A percentile compares a stretch with the other conserved stretches of the same genome.
Conservation (phyloP, 2,329 filamentous ascomycete species). For the Trichoderma sp. region DNA sequence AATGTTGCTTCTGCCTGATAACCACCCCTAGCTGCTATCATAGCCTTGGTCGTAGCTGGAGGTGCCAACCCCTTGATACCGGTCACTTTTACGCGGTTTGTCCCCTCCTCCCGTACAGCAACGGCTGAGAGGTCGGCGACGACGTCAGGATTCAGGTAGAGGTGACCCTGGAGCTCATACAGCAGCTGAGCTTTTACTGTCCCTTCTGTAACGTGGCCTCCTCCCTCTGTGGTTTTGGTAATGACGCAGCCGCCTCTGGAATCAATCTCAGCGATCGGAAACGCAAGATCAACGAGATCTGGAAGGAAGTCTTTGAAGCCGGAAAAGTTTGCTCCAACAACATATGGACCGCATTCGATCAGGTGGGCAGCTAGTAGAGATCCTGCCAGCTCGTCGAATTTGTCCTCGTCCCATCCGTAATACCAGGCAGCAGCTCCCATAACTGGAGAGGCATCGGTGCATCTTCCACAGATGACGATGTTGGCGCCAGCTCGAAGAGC, state of each 20-base stretch:
- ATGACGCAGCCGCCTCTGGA: slow-evolving; percentile 34
- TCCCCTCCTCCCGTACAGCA: slow-evolving; percentile 43
- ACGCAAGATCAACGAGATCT: slow-evolving; percentile 32
- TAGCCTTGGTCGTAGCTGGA: slow-evolving; percentile 35
- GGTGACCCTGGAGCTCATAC: slow-evolving; percentile 45
- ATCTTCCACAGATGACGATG: slow-evolving; percentile 48
- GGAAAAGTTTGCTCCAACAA: slow-evolving; percentile 53
- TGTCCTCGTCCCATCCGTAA: slow-evolving; percentile 48
- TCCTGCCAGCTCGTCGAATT: slow-evolving; percentile 49
- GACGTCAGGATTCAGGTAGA: slow-evolving; percentile 45
- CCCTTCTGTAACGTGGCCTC: slow-evolving; percentile 38
- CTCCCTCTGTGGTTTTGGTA: slow-evolving; percentile 33
- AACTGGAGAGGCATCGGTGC: slow-evolving; percentile 49
- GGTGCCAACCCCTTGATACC: slow-evolving; percentile 30
- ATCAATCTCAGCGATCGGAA: slow-evolving; percentile 39
- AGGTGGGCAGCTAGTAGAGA: slow-evolving; percentile 51
- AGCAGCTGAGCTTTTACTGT: slow-evolving; percentile 39
- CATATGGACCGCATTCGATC: slow-evolving; percentile 54
- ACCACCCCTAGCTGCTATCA: slow-evolving; percentile 42
- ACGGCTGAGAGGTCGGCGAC: slow-evolving; percentile 38
- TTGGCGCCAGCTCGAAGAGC: slow-evolving; percentile 43
- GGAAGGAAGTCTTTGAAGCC: slow-evolving; percentile 39
- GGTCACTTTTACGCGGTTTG: slow-evolving; percentile 33
- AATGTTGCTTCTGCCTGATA: slow-evolving; percentile 46
- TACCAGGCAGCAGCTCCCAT: slow-evolving; percentile 56